A percentile compares a stretch with the other conserved stretches of the same genome.
These are phyloP conservation scores for Didymella lethalis DNA, from an alignment of 2,329 filamentous ascomycete genomes.

Conservation along the genomic window DNA sequence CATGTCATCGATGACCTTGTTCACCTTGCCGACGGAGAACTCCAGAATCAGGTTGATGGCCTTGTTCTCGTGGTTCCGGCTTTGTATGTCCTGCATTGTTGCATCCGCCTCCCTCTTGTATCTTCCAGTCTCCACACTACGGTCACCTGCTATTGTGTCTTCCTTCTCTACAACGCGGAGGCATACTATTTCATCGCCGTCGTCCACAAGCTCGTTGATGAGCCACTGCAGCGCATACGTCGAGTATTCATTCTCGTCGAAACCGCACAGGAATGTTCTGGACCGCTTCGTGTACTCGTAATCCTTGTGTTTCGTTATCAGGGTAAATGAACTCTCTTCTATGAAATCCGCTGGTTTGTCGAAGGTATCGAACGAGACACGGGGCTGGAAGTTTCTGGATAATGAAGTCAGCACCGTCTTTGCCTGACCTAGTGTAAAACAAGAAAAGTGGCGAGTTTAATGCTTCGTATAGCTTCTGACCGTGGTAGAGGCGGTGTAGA, in stretches of 20 bases:
- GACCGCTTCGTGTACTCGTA: conserved; percentile 82
- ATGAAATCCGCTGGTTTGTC: conserved; percentile 70
- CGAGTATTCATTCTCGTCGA: conserved; percentile 90
- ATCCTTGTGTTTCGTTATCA: conserved; percentile 85
- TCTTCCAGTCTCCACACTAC: conserved; percentile 68
- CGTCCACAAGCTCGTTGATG: conserved; percentile 88
- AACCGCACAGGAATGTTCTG: conserved; percentile 87
- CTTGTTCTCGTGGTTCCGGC: conserved; percentile 81
- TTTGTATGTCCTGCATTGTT: conserved; percentile 77
- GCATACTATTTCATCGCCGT: conserved; percentile 92
- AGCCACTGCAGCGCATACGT: conserved; percentile 93
- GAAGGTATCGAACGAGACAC: conserved; percentile 79
- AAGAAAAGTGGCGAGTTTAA: neutral
- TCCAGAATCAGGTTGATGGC: conserved; percentile 87
- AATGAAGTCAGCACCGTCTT: conserved; percentile 24
- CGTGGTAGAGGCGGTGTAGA: neutral
- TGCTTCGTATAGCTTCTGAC: neutral
- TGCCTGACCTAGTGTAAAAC: neutral
- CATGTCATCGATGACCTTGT: conserved; percentile 89
- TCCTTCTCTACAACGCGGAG: conserved; percentile 88
- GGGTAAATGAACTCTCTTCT: conserved; percentile 70
- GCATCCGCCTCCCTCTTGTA: conserved; percentile 79
- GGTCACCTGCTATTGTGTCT: conserved; percentile 70
- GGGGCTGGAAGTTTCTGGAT: conserved; percentile 67
- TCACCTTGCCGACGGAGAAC: conserved; percentile 86